Conservation (phyloP, 345 rosid species). For the Eucalyptus victrix region DNA sequence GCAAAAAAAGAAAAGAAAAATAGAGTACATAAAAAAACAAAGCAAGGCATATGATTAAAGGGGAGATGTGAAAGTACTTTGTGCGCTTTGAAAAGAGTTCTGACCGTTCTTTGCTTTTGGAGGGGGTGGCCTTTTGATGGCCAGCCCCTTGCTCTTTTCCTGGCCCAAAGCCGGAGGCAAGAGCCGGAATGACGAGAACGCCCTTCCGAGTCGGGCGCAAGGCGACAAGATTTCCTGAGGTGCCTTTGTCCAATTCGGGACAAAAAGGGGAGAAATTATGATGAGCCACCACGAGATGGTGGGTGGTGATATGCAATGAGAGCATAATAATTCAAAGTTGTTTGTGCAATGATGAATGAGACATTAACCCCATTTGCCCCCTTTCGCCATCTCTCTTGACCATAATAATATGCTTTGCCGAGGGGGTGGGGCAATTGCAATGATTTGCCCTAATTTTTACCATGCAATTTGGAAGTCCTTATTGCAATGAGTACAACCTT, state of each 20-base stretch:
- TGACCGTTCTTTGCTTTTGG: neutral
- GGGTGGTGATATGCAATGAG: neutral
- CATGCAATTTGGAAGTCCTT: neutral
- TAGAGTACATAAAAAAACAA: neutral
- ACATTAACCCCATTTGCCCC: neutral
- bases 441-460: neutral
- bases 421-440: neutral
- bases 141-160: neutral
- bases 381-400: neutral
- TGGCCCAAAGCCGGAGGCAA: neutral
- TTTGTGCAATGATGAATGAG: neutral
- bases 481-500: neutral
- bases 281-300: neutral
- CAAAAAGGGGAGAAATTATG: neutral
- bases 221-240: neutral
- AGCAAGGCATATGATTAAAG: neutral
- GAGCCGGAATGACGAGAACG: neutral
- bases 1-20: neutral
- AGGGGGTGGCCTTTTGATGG: neutral
- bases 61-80: constrained; percentile 1
- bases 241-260: neutral
- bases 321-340: neutral
- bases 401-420: neutral
- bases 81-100: neutral
- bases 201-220: neutral